Evolutionary conservation across 176 grass and related monocot genomes (phyloP), one percentile per base, ranked within the genome.

Genomic region (Areca catechu): DNA sequence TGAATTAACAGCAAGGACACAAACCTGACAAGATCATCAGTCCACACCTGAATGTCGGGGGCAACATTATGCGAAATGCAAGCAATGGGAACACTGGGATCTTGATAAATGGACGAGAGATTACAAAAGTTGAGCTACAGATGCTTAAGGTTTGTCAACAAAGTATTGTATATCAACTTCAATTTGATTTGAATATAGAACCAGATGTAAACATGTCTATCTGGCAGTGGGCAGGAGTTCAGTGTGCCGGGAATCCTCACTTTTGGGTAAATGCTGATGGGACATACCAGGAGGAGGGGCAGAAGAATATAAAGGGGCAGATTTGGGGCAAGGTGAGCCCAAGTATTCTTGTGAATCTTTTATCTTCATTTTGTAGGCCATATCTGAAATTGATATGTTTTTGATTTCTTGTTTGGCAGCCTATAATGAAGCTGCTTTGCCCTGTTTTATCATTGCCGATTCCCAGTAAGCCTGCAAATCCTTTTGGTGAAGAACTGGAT

Each of bases 261-360:
- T 98, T 98, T 89, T 98, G 94, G 94, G 54, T 98, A 15, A 98
- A 98, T 65, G 79, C 94, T 61, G 94, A 98, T 81, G 94, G 94
- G 37, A 89, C 84, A 24, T 98, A 92, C 77, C 81, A 82, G 74
- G 94, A 98, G 73, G 94, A 98, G 78, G 94, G 94, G 20, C 94
- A 98, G 24, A 98, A 89, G 69, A 98, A 86, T 10, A 75, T 98
- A 53, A 98, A 92, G 57, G 94, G 94, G 57, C 80, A 65, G 58
- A 87, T 98, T 69, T 98, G 93, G 93, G 84, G 81, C 78, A 98
- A 98, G 93, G 93, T 98, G 54, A 49, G 34, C 9, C 34, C 34
- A 1, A 3, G 1, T 43, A 12, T 43, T 43, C 34, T 43, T 12
- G 2, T 10, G 3, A 43, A 12, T 14, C 14, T 29, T 43, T 43